Evolutionary conservation across 2,329 filamentous ascomycete species (phyloP).

Genomic region (Calonectria crousiana): DNA sequence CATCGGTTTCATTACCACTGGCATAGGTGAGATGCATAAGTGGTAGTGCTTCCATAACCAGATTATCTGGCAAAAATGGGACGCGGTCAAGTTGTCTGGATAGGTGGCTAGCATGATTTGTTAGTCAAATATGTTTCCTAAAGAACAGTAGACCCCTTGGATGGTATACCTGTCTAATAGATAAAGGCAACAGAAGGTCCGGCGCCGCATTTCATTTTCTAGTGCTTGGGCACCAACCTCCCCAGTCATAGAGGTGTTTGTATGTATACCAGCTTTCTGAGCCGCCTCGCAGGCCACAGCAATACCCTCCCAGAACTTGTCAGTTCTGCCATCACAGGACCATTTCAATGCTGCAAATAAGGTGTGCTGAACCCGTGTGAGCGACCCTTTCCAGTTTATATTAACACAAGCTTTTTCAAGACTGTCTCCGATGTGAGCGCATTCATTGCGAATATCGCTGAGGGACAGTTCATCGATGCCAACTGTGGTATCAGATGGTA

Average conservation of each 20-base stretch:
- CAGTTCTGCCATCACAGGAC: background rate
- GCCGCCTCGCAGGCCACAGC: background rate
- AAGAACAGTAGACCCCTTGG: no score
- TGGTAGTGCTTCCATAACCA: background rate
- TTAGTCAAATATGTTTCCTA: background rate
- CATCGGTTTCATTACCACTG: background rate
- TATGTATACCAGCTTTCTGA: background rate
- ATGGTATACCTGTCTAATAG: background rate
- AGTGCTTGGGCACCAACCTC: background rate
- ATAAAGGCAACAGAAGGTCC: background rate
- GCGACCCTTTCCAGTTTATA: background rate
- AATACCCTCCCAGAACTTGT: background rate
- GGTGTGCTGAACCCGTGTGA: background rate
- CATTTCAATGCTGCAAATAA: background rate
- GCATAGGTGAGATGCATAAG: background rate
- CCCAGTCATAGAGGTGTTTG: background rate
- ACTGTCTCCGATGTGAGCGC: background rate
- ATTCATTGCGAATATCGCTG: background rate
- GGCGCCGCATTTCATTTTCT: background rate
- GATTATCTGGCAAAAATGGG: background rate
- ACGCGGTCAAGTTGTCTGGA: background rate
- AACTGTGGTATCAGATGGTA: background rate
- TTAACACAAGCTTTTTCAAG: background rate
- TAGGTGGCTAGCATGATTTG: background rate
- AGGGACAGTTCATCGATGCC: background rate